These are phyloP conservation scores for Fusarium incarnatum DNA, from an alignment of 2,329 filamentous ascomycete genomes.

Conservation along the genomic window DNA sequence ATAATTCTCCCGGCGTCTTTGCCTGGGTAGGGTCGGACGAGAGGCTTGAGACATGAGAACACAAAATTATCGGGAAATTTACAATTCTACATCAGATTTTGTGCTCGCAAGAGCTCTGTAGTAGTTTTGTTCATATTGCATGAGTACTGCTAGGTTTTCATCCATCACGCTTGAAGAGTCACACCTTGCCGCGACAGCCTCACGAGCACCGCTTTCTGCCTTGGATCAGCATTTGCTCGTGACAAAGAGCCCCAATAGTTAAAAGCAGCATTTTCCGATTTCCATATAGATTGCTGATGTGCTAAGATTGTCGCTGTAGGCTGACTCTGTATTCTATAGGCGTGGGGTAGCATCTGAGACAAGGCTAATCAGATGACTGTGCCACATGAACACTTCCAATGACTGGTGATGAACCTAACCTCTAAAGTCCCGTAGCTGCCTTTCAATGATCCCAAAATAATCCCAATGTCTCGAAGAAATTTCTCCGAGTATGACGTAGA, in stretches of 20 bases:
- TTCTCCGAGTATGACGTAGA: background rate
- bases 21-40: slow-evolving; percentile 9
- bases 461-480: background rate
- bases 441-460: background rate
- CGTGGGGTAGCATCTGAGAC: slow-evolving; percentile 37
- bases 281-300: slow-evolving; percentile 15
- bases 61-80: background rate
- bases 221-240: slow-evolving; percentile 29
- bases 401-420: slow-evolving; percentile 20
- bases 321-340: slow-evolving; percentile 20
- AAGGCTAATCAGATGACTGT: slow-evolving; percentile 35
- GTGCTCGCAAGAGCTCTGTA: background rate
- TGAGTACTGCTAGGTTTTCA: background rate
- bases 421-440: background rate
- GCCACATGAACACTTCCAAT: slow-evolving; percentile 31
- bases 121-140: background rate
- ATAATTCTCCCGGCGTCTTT: slow-evolving; percentile 30
- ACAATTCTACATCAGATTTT: background rate
- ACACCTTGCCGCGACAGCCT: slow-evolving; percentile 14
- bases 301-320: slow-evolving; percentile 8
- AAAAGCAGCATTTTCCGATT: slow-evolving; percentile 6
- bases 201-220: slow-evolving; percentile 30
- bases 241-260: slow-evolving; percentile 17
- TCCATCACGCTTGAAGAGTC: slow-evolving; percentile 12
- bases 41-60: slow-evolving; percentile 34